Conservation (phyloP, 331 rosid genomes). For the Spiraea crenata region DNA sequence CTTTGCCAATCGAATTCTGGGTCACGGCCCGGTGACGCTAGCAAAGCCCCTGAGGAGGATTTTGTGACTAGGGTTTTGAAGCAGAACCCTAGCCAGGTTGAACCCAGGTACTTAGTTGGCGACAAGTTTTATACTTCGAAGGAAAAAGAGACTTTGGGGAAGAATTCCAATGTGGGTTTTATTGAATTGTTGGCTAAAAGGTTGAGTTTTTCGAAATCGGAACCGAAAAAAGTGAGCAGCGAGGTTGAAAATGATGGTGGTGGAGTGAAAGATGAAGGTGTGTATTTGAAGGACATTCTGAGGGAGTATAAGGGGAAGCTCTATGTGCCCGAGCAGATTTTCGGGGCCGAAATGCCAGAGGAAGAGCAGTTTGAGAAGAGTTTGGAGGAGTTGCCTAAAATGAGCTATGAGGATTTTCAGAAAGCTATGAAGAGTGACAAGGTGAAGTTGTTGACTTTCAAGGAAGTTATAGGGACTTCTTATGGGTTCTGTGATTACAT, state of each 20-base stretch:
- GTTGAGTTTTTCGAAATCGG: constrained; percentile 36
- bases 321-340: constrained; percentile 91
- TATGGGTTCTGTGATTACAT: constrained; percentile 47
- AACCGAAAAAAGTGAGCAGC: constrained; percentile 29
- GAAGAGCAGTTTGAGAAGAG: constrained; percentile 65
- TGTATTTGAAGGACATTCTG: constrained; percentile 72
- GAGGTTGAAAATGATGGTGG: constrained; percentile 32
- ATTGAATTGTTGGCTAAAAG: constrained; percentile 40
- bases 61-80: constrained; percentile 73
- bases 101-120: constrained; percentile 71
- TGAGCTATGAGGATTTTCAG: constrained; percentile 66
- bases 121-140: constrained; percentile 61
- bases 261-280: constrained; percentile 42
- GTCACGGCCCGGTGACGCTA: constrained; percentile 25
- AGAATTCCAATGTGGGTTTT: constrained; percentile 36
- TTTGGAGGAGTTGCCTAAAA: constrained; percentile 54
- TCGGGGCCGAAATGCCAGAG: constrained; percentile 55
- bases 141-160: constrained; percentile 57
- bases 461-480: constrained; percentile 40
- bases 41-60: constrained; percentile 48
- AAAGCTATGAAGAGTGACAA: constrained; percentile 64
- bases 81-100: constrained; percentile 96
- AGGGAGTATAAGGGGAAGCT: constrained; percentile 91
- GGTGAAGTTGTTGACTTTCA: constrained; percentile 63
- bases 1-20: constrained; percentile 38